Conservation (phyloP, 208 protist genomes). For the Crithidia thermophila region DNA sequence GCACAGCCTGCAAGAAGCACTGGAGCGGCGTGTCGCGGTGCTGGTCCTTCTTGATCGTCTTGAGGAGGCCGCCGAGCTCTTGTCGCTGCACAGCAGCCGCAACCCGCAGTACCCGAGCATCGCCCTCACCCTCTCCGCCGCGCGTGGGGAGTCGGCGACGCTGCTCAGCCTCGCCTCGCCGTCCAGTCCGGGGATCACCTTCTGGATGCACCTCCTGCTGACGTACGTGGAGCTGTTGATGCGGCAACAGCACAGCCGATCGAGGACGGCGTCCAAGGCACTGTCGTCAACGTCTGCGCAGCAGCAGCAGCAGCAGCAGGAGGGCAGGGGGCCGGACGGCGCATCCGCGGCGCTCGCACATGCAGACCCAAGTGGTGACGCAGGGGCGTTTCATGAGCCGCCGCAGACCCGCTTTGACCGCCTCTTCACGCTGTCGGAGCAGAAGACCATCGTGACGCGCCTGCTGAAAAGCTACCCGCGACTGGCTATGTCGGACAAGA, state of each 20-base stretch:
- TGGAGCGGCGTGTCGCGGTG: constrained; percentile 81
- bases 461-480: constrained; percentile 42
- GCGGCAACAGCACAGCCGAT: background rate
- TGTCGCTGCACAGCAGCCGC: constrained; percentile 45
- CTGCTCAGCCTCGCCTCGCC: constrained; percentile 14
- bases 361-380: background rate
- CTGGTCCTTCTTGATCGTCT: constrained; percentile 59
- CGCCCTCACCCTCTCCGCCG: constrained; percentile 61
- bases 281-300: too few relatives aligned
- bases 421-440: constrained; percentile 23
- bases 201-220: constrained; percentile 65
- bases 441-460: constrained; percentile 31
- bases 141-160: constrained; percentile 13
- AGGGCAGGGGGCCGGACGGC: too few relatives aligned
- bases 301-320: too few relatives aligned
- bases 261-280: background rate
- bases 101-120: constrained; percentile 65
- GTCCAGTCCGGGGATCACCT: constrained; percentile 40
- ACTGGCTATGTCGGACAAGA: constrained; percentile 54
- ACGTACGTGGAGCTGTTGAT: constrained; percentile 40
- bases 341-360: background rate
- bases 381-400: too few relatives aligned
- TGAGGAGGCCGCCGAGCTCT: constrained; percentile 55
- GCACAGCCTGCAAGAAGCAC: constrained; percentile 59
- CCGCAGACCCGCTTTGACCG: constrained; percentile 17